Percentiles rank a stretch among this genome's conserved stretches.
Conservation (phyloP, 73 alveolate species). For the Paramecium caudatum region DNA sequence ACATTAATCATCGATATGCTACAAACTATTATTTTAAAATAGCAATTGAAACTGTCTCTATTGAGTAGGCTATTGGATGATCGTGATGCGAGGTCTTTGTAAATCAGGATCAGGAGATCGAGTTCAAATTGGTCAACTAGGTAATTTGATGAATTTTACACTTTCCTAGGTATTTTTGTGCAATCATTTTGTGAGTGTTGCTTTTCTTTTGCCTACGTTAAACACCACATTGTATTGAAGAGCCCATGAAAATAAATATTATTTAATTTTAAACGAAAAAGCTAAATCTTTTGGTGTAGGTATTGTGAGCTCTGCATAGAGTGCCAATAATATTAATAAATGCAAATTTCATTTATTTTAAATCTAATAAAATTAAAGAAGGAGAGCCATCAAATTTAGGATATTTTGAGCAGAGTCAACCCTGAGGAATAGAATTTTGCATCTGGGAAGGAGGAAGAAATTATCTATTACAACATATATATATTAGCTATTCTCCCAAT, state of each 20-base stretch:
- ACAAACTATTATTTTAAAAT: slow-evolving; percentile 56
- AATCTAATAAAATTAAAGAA: slow-evolving; percentile 7
- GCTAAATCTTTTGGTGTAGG: too few species aligned
- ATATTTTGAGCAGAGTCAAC: not conserved
- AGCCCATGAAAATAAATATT: too few species aligned
- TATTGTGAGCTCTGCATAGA: too few species aligned
- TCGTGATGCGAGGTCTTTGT: slow-evolving; percentile 38
- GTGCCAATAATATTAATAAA: not conserved
- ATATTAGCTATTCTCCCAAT: not conserved
- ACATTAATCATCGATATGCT: slow-evolving; percentile 37
- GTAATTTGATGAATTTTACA: not conserved
- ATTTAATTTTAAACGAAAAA: too few species aligned
- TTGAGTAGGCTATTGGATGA: not conserved
- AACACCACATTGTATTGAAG: not conserved
- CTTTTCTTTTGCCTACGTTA: slow-evolving; percentile 33
- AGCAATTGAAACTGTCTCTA: slow-evolving; percentile 35
- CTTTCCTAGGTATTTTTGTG: slow-evolving; percentile 21
- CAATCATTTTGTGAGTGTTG: slow-evolving; percentile 37
- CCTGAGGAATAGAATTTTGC: slow-evolving; percentile 28
- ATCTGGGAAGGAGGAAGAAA: not conserved
- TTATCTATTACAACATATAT: not conserved
- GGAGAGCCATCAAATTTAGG: not conserved
- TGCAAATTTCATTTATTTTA: slow-evolving; percentile 11
- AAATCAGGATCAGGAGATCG: not conserved
- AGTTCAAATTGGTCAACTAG: slow-evolving; percentile 47